These are phyloP conservation scores for Coemansia umbellata DNA, from an alignment of 192 early-diverging fungal species.

Conservation along the genomic window DNA sequence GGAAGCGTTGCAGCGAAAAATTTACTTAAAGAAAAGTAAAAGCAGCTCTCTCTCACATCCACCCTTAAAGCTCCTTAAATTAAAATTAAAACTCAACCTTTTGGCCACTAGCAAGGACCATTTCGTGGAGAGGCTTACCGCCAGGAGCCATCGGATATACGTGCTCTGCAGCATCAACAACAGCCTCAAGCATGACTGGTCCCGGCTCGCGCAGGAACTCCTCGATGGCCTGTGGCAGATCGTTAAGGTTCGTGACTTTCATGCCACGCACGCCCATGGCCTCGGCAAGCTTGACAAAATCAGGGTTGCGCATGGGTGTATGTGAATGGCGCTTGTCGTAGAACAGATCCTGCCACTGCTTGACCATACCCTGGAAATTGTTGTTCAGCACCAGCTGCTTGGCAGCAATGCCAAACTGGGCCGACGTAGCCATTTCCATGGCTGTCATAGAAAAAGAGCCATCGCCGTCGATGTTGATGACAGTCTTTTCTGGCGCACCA, in stretches of 20 bases:
- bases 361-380: conserved; percentile 99
- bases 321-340: conserved; percentile 95
- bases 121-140: conserved; percentile 89
- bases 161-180: conserved; percentile 89
- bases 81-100: conserved; percentile 34
- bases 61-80: no score
- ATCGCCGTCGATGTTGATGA: conserved; percentile 98
- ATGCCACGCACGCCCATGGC: conserved; percentile 88
- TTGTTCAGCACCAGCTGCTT: conserved; percentile 98
- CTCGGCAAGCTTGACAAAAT: conserved; percentile 98
- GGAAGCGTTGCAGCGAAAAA: no score
- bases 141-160: conserved; percentile 98
- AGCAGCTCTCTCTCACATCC: no score
- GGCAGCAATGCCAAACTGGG: conserved; percentile 96
- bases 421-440: conserved; percentile 96
- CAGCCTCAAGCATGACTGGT: conserved; percentile 88
- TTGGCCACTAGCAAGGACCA: conserved; percentile 57
- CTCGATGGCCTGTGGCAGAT: conserved; percentile 79
- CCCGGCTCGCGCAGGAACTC: conserved; percentile 82
- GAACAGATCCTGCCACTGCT: conserved; percentile 93
- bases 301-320: conserved; percentile 93
- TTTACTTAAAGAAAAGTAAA: not conserved
- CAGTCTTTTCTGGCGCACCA: conserved; percentile 86
- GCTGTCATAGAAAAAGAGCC: conserved; percentile 98
- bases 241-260: conserved; percentile 75